Conservation (phyloP, 2,329 filamentous ascomycete species). For the Didymella keratinophila region DNA sequence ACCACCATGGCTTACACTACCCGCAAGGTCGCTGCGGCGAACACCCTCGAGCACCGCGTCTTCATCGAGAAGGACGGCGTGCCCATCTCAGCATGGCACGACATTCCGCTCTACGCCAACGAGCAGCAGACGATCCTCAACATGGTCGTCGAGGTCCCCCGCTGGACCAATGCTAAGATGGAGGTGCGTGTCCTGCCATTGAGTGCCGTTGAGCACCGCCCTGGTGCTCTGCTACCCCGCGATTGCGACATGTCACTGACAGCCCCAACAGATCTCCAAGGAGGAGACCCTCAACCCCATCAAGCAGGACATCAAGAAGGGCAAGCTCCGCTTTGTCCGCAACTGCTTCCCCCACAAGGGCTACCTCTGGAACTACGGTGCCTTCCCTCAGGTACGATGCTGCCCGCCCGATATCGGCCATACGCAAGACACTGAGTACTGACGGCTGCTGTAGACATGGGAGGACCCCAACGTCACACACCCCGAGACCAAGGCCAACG, state of each 20-base stretch:
- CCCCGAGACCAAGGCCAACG: conserved; percentile 99
- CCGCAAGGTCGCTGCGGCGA: conserved; percentile 86
- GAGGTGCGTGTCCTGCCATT: conserved; percentile 71
- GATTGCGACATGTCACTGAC: conserved; percentile 30
- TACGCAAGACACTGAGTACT: conserved; percentile 28
- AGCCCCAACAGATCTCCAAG: conserved; percentile 82
- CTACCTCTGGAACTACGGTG: conserved; percentile 99
- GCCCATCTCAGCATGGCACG: conserved; percentile 95
- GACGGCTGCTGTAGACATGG: conserved; percentile 76
- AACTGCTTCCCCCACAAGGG: conserved; percentile 99
- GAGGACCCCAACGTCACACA: conserved; percentile 96
- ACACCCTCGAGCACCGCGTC: conserved; percentile 96
- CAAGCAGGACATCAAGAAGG: conserved; percentile 99
- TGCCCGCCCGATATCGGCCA: conserved; percentile 40
- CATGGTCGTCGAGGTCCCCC: conserved; percentile 99
- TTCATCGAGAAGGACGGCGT: conserved; percentile 98
- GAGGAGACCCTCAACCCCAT: conserved; percentile 98
- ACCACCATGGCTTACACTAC: conserved; percentile 72
- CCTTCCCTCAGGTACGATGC: conserved; percentile 87
- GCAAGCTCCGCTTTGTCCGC: conserved; percentile 98
- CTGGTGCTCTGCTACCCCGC: conserved; percentile 24
- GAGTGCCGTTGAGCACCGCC: conserved; percentile 5
- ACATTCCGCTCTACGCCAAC: conserved; percentile 98
- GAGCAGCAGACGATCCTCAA: conserved; percentile 94
- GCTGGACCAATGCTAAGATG: conserved; percentile 99